phyloP scores from a whole-genome alignment of 2,329 filamentous ascomycete species.

The Xylariaceae sp. region DNA sequence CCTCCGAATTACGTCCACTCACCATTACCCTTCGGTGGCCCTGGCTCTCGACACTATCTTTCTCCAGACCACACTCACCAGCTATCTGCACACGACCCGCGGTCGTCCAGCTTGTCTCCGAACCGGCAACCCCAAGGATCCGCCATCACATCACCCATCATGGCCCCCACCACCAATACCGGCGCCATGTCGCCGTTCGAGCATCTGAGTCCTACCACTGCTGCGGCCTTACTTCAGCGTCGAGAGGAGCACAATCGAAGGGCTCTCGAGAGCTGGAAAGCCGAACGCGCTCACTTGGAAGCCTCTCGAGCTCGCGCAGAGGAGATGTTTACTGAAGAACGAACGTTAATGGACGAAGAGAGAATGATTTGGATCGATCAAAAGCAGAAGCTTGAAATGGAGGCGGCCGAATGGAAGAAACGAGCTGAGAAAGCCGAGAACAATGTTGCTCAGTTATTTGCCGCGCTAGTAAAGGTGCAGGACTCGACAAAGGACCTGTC shows the following conservation, averaged over 20 bases:
- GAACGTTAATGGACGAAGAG: slow-evolving; percentile 52
- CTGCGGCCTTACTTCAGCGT: slow-evolving; percentile 24
- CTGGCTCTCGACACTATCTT: slow-evolving; percentile 24
- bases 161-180: slow-evolving; percentile 13
- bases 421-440: slow-evolving; percentile 27
- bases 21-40: slow-evolving; percentile 20
- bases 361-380: slow-evolving; percentile 46
- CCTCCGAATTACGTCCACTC: slow-evolving; percentile 22
- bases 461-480: not conserved
- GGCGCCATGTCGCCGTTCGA: slow-evolving; percentile 21
- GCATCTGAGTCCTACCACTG: slow-evolving; percentile 19
- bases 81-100: slow-evolving; percentile 22
- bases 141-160: slow-evolving; percentile 23
- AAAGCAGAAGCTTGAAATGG: slow-evolving; percentile 39
- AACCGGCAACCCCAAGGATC: slow-evolving; percentile 19
- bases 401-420: slow-evolving; percentile 42
- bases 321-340: slow-evolving; percentile 55
- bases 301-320: slow-evolving; percentile 52
- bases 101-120: slow-evolving; percentile 34
- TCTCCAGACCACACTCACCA: slow-evolving; percentile 23
- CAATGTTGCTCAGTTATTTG: slow-evolving; percentile 16
- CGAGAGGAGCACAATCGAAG: slow-evolving; percentile 29
- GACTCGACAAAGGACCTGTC: not conserved
- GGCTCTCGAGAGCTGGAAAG: slow-evolving; percentile 49
- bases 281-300: slow-evolving; percentile 53